phyloP scores from a whole-genome alignment of 805 yeast species.

The Spathaspora girioi region DNA sequence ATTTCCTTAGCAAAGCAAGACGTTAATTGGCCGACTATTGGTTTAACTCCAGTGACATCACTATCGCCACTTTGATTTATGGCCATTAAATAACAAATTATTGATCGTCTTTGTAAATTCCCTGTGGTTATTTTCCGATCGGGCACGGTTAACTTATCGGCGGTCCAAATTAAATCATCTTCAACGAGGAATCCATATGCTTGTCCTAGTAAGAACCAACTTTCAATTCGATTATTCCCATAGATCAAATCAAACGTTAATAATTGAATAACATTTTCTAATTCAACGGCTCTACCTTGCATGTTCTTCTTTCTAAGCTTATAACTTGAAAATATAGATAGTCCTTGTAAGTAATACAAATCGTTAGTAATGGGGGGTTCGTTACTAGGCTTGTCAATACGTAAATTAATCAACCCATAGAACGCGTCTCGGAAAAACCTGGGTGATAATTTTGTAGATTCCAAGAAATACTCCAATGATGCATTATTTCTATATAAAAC shows the following conservation, averaged over 20 bases:
- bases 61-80: conserved; percentile 35
- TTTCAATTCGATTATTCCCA: conserved; percentile 68
- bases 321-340: conserved; percentile 64
- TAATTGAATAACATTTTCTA: conserved; percentile 68
- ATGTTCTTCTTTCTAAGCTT: conserved; percentile 67
- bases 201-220: conserved; percentile 83
- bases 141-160: conserved; percentile 66
- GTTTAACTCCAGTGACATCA: conserved; percentile 16
- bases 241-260: conserved; percentile 65
- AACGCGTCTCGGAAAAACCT: conserved; percentile 47
- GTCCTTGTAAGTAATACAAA: conserved; percentile 66
- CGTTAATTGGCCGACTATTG: conserved; percentile 46
- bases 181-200: conserved; percentile 77
- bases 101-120: conserved; percentile 59
- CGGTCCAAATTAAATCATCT: conserved; percentile 89
- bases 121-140: conserved; percentile 65
- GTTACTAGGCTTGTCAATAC: conserved; percentile 22
- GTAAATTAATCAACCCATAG: conserved; percentile 41
- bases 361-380: conserved; percentile 25
- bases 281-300: conserved; percentile 79
- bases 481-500: conserved; percentile 45
- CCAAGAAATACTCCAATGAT: conserved; percentile 44
- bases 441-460: conserved; percentile 39
- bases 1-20: conserved; percentile 53
- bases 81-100: conserved; percentile 76